A percentile compares a stretch with the other conserved stretches of the same genome.
Evolutionary conservation across 2,329 filamentous ascomycete genomes (phyloP).

Genomic region (Fusarium sp.): DNA sequence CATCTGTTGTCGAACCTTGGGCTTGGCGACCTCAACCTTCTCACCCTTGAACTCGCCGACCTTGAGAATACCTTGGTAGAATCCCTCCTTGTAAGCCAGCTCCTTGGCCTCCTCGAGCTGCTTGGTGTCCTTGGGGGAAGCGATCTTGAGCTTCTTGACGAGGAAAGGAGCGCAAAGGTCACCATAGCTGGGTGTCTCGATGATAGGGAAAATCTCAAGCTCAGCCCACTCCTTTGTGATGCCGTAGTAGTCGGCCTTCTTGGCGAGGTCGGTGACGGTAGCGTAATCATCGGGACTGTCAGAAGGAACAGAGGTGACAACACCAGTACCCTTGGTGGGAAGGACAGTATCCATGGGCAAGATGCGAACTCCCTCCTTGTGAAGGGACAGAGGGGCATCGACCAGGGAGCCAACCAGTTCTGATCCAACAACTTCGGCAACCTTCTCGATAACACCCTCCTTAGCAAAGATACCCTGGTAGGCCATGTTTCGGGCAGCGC

Average conservation of each 20-base stretch:
- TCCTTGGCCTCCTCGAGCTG: slow-evolving; percentile 94
- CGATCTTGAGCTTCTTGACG: slow-evolving; percentile 94
- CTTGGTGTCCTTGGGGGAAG: slow-evolving; percentile 93
- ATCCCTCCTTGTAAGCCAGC: slow-evolving; percentile 95
- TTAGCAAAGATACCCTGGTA: slow-evolving; percentile 87
- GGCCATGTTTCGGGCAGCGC: slow-evolving; percentile 94
- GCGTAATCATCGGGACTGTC: slow-evolving; percentile 95
- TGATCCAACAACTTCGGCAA: slow-evolving; percentile 79
- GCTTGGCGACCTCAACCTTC: slow-evolving; percentile 86
- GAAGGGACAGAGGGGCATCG: slow-evolving; percentile 86
- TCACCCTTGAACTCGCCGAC: slow-evolving; percentile 89
- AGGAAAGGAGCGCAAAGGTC: slow-evolving; percentile 85
- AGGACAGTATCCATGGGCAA: slow-evolving; percentile 96
- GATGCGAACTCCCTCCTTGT: slow-evolving; percentile 85
- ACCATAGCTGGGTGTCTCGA: slow-evolving; percentile 87
- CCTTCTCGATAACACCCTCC: slow-evolving; percentile 79
- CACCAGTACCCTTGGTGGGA: slow-evolving; percentile 93
- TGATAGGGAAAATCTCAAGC: slow-evolving; percentile 87
- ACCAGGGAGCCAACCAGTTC: slow-evolving; percentile 90
- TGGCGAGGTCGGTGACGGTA: slow-evolving; percentile 85
- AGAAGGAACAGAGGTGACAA: slow-evolving; percentile 94
- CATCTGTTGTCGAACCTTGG: slow-evolving; percentile 82
- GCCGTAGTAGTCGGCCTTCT: slow-evolving; percentile 96
- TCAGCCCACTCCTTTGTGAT: slow-evolving; percentile 98
- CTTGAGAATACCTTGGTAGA: slow-evolving; percentile 92